Evolutionary conservation across 805 yeast species (phyloP).

Genomic region (Candida pseudofarinosa): DNA sequence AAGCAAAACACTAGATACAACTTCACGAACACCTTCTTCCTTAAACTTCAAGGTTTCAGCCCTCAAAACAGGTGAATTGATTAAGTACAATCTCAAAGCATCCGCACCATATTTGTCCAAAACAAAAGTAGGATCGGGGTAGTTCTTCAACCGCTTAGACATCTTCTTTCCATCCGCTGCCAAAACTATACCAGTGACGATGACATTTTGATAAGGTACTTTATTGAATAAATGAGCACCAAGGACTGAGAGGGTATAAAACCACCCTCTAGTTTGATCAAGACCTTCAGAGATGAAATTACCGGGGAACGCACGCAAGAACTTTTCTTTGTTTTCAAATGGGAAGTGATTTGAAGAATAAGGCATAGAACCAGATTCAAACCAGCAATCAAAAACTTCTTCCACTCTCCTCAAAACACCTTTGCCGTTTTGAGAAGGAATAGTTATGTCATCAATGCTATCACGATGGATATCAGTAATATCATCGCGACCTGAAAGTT

Average conservation of each 20-base stretch:
- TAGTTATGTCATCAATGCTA: constrained; percentile 82
- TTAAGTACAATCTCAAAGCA: constrained; percentile 91
- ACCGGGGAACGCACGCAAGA: constrained; percentile 83
- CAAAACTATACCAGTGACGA: constrained; percentile 92
- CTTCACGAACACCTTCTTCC: constrained; percentile 98
- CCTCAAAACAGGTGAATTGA: constrained; percentile 94
- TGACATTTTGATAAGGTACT: constrained; percentile 92
- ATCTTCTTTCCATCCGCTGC: constrained; percentile 99
- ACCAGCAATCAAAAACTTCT: constrained; percentile 99
- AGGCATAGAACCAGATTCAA: constrained; percentile 99
- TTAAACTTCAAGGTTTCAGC: constrained; percentile 96
- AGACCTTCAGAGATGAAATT: constrained; percentile 98
- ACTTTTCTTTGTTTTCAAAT: constrained; percentile 74
- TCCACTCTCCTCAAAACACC: constrained; percentile 86
- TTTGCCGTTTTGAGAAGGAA: constrained; percentile 87
- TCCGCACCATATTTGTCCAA: constrained; percentile 94
- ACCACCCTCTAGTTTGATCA: constrained; percentile 99
- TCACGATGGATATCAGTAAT: constrained; percentile 95
- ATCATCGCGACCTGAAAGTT: constrained; percentile 75
- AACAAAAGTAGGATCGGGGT: constrained; percentile 88
- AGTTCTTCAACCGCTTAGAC: constrained; percentile 97
- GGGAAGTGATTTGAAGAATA: constrained; percentile 97
- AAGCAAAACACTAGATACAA: constrained; percentile 87
- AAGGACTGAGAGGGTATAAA: constrained; percentile 90
- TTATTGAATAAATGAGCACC: constrained; percentile 91